These are phyloP conservation scores for Saccharum officinarum DNA, from an alignment of 176 grass and related monocot genomes.

Conservation along the genomic window DNA sequence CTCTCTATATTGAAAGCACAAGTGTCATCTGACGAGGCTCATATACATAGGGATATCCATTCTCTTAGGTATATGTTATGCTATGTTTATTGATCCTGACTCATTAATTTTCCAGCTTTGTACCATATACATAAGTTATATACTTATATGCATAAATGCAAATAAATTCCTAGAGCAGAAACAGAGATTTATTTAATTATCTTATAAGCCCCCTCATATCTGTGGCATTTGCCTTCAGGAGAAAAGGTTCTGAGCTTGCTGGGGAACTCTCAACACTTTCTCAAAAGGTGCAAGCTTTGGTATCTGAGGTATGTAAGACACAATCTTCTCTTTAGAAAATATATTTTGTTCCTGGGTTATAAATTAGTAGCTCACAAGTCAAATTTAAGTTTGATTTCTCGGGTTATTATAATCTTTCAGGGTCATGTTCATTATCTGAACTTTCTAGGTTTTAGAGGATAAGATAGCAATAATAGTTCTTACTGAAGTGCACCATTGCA, in stretches of 20 bases:
- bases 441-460: constrained; percentile 9
- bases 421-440: background rate
- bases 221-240: constrained; percentile 50
- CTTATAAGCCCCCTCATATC: constrained; percentile 1
- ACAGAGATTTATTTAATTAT: constrained; percentile 23
- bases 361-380: background rate
- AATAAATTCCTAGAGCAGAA: constrained; percentile 11
- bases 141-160: constrained; percentile 3
- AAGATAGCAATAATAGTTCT: constrained; percentile 16
- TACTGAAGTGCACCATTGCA: constrained; percentile 3
- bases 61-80: constrained; percentile 78
- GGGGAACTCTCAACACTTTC: constrained; percentile 81
- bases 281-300: constrained; percentile 81
- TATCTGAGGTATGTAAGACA: constrained; percentile 76
- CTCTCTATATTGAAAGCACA: constrained; percentile 82
- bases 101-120: constrained; percentile 24
- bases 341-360: background rate
- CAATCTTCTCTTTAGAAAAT: constrained; percentile 18
- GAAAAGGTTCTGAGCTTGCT: constrained; percentile 85
- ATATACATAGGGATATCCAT: constrained; percentile 92
- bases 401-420: background rate
- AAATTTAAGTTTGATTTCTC: constrained; percentile 3
- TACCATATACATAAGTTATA: background rate
- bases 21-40: constrained; percentile 89
- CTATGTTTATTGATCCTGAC: constrained; percentile 6